Conservation (phyloP, 768 basidiomycete genomes). For the Candolleomyces efflorescens region DNA sequence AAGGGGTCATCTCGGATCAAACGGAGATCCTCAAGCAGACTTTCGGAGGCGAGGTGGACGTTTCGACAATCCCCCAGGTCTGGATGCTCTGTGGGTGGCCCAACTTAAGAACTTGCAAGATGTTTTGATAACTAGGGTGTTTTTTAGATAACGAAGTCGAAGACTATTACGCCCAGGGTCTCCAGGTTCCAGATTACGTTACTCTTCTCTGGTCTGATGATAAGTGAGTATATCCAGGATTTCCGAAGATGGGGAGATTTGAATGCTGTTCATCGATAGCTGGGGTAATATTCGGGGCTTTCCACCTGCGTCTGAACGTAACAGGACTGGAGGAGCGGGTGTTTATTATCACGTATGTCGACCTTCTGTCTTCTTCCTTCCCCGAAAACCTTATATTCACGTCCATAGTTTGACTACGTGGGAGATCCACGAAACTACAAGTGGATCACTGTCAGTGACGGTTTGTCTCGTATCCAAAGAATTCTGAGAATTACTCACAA, state of each 20-base stretch:
- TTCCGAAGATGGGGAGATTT: no score
- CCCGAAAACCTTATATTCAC: neutral
- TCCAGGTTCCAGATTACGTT: conserved; percentile 59
- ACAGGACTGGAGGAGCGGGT: conserved; percentile 63
- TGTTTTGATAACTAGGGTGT: neutral
- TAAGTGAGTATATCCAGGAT: conserved; percentile 37
- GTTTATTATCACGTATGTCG: conserved; percentile 60
- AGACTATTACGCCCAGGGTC: conserved; percentile 60
- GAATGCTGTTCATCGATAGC: conserved; percentile 21
- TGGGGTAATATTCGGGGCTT: conserved; percentile 70
- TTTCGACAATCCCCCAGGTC: conserved; percentile 55
- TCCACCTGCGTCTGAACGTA: conserved; percentile 47
- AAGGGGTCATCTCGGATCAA: conserved; percentile 57
- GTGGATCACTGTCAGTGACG: conserved; percentile 58
- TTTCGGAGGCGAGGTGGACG: conserved; percentile 40
- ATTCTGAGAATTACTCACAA: neutral
- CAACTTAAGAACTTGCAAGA: conserved; percentile 9
- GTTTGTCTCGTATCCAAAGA: neutral
- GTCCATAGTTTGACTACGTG: conserved; percentile 46
- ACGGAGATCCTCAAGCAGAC: conserved; percentile 53
- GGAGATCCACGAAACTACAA: conserved; percentile 66
- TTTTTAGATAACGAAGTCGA: conserved; percentile 54
- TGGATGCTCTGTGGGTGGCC: conserved; percentile 50
- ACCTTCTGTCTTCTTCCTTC: neutral
- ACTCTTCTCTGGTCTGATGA: conserved; percentile 70